A percentile compares a stretch with the other conserved stretches of the same genome.
Conservation (phyloP, 305 asterid species). For the Fraxinus sp. region DNA sequence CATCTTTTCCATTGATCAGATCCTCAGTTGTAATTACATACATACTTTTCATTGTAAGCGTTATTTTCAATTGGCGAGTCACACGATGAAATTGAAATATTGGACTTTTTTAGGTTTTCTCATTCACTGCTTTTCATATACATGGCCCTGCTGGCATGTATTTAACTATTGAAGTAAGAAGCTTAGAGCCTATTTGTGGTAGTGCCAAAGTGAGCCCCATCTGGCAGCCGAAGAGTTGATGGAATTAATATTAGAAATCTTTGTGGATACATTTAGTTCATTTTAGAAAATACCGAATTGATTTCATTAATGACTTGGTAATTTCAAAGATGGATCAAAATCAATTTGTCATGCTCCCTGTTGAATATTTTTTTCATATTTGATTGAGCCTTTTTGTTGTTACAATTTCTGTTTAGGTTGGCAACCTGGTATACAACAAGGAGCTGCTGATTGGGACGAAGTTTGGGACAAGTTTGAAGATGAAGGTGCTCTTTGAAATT, state of each 20-base stretch:
- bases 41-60: neutral
- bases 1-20: neutral
- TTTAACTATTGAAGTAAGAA: neutral
- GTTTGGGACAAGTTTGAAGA: constrained; percentile 90
- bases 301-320: neutral
- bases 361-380: constrained; percentile 14
- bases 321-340: neutral
- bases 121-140: neutral
- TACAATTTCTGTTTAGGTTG: constrained; percentile 58
- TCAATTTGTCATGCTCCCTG: constrained; percentile 18
- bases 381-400: constrained; percentile 16
- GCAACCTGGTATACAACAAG: constrained; percentile 88
- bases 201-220: neutral
- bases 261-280: neutral
- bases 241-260: neutral
- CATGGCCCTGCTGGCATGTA: neutral
- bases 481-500: constrained; percentile 55
- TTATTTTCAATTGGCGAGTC: neutral
- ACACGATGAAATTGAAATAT: neutral
- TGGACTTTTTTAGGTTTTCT: neutral
- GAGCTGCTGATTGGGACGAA: constrained; percentile 98
- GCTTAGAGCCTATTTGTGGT: neutral
- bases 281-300: neutral
- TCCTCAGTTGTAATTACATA: neutral
- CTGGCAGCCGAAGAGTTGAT: neutral